Conservation (phyloP, 106 monocot species). For the Dioscorea zingiberensis region DNA sequence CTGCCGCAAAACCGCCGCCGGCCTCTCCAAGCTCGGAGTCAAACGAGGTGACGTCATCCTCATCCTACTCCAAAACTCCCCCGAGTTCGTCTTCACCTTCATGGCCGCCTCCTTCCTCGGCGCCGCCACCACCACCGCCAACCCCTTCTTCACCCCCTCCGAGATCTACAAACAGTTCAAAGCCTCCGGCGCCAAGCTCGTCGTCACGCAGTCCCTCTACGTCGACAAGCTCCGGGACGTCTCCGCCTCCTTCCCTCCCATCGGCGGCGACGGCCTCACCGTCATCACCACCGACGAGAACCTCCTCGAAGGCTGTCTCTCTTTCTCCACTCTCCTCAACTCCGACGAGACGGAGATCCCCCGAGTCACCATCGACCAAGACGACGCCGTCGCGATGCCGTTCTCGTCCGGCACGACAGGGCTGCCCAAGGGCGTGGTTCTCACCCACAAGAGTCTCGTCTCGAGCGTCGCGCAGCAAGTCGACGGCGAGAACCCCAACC, state of each 20-base stretch:
- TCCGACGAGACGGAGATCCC: conserved; percentile 15
- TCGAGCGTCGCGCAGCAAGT: conserved; percentile 83
- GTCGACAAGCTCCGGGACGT: conserved; percentile 51
- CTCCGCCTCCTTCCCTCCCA: conserved; percentile 17
- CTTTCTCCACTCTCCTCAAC: conserved; percentile 25
- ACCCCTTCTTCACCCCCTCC: conserved; percentile 72
- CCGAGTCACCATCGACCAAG: conserved; percentile 28
- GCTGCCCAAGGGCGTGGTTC: conserved; percentile 76
- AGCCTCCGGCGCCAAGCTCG: conserved; percentile 35
- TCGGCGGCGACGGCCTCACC: conserved; percentile 3
- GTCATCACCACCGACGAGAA: conserved; percentile 57
- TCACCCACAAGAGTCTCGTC: conserved; percentile 67
- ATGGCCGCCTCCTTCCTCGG: conserved; percentile 72
- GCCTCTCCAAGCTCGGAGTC: conserved; percentile 45
- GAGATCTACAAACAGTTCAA: conserved; percentile 75
- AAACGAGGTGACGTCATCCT: conserved; percentile 53
- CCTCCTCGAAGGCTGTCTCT: conserved; percentile 39
- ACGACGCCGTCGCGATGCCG: conserved; percentile 69
- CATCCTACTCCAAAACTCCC: conserved; percentile 78
- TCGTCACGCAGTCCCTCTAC: conserved; percentile 59
- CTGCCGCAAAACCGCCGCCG: conserved; percentile 53
- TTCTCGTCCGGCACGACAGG: conserved; percentile 96
- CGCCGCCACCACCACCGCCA: conserved; percentile 63
- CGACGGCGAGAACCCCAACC: conserved; percentile 92
- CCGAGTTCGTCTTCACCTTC: conserved; percentile 69